Conservation (phyloP, 2,329 filamentous ascomycete genomes). For the Davidsoniella eucalypti region DNA sequence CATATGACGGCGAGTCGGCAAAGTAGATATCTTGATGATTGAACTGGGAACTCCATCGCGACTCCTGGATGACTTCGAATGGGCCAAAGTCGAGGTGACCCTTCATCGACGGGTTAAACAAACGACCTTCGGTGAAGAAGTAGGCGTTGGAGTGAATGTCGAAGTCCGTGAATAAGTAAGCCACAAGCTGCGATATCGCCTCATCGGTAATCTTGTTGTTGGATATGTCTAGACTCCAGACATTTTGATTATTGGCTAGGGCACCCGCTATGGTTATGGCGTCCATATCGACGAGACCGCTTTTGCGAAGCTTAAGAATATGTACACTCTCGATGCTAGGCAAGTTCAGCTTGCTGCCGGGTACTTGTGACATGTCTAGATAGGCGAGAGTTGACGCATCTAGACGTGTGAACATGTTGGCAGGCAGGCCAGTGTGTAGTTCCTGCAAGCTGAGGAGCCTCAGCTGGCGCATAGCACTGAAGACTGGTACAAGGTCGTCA, state of each 20-base stretch:
- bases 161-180: conserved; percentile 3
- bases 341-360: conserved; percentile 29
- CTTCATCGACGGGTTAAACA: conserved; percentile 18
- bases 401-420: conserved; percentile 23
- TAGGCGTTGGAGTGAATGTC: conserved; percentile 15
- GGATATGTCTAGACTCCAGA: conserved; percentile 43
- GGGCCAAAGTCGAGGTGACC: conserved; percentile 23
- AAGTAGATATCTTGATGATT: conserved; percentile 31
- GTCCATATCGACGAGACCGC: conserved; percentile 29
- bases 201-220: conserved; percentile 35
- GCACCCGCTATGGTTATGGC: conserved; percentile 20
- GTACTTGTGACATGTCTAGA: conserved; percentile 28
- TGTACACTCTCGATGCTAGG: conserved; percentile 29
- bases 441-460: neutral
- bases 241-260: conserved; percentile 17
- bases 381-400: conserved; percentile 26
- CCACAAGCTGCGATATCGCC: conserved; percentile 11
- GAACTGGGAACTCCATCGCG: conserved; percentile 27
- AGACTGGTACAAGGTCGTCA: conserved; percentile 4
- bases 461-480: neutral
- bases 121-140: conserved; percentile 30
- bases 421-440: neutral
- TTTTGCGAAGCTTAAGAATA: conserved; percentile 32
- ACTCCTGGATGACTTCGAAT: conserved; percentile 32
- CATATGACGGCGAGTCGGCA: conserved; percentile 31